A percentile compares a stretch with the other conserved stretches of the same genome.
Evolutionary conservation across 192 early-diverging fungal genomes (phyloP).

Genomic region (Diversispora epigaea): DNA sequence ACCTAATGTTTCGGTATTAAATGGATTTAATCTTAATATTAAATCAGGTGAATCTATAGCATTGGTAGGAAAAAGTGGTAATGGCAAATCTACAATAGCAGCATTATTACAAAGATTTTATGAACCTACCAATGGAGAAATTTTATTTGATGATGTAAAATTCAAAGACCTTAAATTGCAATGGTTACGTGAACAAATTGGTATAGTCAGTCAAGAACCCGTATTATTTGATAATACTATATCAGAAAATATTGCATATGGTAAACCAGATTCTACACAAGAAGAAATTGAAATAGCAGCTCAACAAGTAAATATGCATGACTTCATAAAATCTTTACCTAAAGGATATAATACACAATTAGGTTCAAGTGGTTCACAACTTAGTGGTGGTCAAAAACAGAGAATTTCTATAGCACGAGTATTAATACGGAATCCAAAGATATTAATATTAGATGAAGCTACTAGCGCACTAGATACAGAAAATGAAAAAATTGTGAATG

Average conservation of each 20-base stretch:
- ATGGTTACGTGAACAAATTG: conserved; percentile 63
- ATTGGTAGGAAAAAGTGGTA: conserved; percentile 47
- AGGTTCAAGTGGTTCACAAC: conserved; percentile 40
- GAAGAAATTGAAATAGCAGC: conserved; percentile 69
- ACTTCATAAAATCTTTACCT: conserved; percentile 58
- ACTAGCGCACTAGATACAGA: conserved; percentile 66
- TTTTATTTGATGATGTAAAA: conserved; percentile 61
- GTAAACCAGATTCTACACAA: conserved; percentile 55
- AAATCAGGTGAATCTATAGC: conserved; percentile 44
- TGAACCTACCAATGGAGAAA: conserved; percentile 55
- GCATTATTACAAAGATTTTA: conserved; percentile 73
- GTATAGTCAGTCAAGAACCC: conserved; percentile 73
- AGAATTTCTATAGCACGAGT: conserved; percentile 51
- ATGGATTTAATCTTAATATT: conserved; percentile 54
- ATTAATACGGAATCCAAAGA: conserved; percentile 44
- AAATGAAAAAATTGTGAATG: conserved; percentile 65
- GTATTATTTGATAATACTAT: conserved; percentile 68
- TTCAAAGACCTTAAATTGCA: conserved; percentile 54
- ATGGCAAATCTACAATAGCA: conserved; percentile 67
- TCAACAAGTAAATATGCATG: conserved; percentile 68
- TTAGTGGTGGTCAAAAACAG: conserved; percentile 51
- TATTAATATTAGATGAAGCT: conserved; percentile 61
- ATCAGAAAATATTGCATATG: conserved; percentile 70
- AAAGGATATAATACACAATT: conserved; percentile 55
- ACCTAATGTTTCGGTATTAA: conserved; percentile 52